These are phyloP conservation scores for Arthroderma sp. DNA, from an alignment of 2,329 filamentous ascomycete genomes.

Conservation along the genomic window DNA sequence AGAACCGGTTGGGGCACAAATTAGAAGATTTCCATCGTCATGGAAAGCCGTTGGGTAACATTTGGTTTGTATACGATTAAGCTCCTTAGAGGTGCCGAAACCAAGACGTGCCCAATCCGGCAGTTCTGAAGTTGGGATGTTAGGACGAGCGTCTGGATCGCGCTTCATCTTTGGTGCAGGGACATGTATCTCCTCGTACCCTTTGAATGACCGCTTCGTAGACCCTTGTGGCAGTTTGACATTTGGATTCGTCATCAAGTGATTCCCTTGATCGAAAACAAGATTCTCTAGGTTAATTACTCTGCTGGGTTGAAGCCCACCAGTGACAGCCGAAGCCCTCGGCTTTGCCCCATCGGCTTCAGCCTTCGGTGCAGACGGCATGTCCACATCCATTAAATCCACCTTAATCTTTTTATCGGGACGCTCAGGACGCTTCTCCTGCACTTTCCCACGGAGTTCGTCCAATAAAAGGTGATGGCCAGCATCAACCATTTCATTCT, in stretches of 20 bases:
- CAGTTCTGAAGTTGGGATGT: slow-evolving; percentile 73
- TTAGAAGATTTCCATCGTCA: slow-evolving; percentile 92
- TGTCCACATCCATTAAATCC: slow-evolving; percentile 74
- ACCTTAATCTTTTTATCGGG: slow-evolving; percentile 72
- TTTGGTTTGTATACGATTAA: slow-evolving; percentile 92
- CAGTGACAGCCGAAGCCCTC: slow-evolving; percentile 56
- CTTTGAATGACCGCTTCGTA: slow-evolving; percentile 90
- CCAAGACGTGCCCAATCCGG: slow-evolving; percentile 83
- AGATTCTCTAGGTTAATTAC: slow-evolving; percentile 91
- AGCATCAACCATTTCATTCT: slow-evolving; percentile 82
- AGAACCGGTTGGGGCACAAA: slow-evolving; percentile 92
- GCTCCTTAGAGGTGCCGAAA: slow-evolving; percentile 71
- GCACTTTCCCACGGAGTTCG: slow-evolving; percentile 63
- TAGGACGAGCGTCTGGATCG: slow-evolving; percentile 59
- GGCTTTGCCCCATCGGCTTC: slow-evolving; percentile 40
- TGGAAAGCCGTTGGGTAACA: slow-evolving; percentile 85
- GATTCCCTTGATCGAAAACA: slow-evolving; percentile 93
- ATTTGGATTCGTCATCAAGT: slow-evolving; percentile 98
- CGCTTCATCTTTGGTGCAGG: slow-evolving; percentile 79
- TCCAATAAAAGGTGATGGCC: slow-evolving; percentile 78
- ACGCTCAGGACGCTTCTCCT: slow-evolving; percentile 44
- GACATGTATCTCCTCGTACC: slow-evolving; percentile 96
- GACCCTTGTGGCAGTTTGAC: slow-evolving; percentile 88
- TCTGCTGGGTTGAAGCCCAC: slow-evolving; percentile 73
- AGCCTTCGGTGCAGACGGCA: slow-evolving; percentile 47